Conservation (phyloP, 78 protist species). For the Dictyostelium brefeldianum region DNA sequence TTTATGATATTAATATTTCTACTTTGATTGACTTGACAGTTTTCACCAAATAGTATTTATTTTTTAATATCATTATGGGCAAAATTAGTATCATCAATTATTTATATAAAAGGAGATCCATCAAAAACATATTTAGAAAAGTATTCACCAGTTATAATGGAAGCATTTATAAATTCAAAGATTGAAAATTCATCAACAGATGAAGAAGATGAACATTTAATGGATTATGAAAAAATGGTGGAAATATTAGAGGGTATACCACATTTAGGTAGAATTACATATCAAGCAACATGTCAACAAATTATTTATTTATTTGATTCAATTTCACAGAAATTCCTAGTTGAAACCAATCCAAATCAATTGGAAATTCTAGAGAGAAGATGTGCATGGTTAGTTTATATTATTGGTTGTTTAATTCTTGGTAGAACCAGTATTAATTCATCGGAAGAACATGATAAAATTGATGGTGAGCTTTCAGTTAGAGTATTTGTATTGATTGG, state of each 20-base stretch:
- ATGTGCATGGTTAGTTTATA: slow-evolving; percentile 76
- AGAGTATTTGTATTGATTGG: slow-evolving; percentile 51
- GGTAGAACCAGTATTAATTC: slow-evolving; percentile 55
- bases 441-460: slow-evolving; percentile 51
- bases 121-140: slow-evolving; percentile 29
- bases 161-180: slow-evolving; percentile 50
- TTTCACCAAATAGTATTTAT: slow-evolving; percentile 78
- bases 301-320: slow-evolving; percentile 34
- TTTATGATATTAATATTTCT: not conserved
- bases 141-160: slow-evolving; percentile 65
- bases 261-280: slow-evolving; percentile 48
- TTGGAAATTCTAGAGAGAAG: slow-evolving; percentile 18
- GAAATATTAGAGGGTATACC: slow-evolving; percentile 61
- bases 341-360: slow-evolving; percentile 8
- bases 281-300: slow-evolving; percentile 39
- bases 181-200: slow-evolving; percentile 36
- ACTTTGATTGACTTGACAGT: not conserved
- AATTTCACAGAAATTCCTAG: not conserved
- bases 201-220: slow-evolving; percentile 72
- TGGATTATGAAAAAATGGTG: slow-evolving; percentile 78
- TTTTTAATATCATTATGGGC: slow-evolving; percentile 71
- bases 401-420: slow-evolving; percentile 53
- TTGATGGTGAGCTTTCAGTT: slow-evolving; percentile 59
- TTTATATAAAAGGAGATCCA: slow-evolving; percentile 69
- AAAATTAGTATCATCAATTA: slow-evolving; percentile 57